A percentile compares a stretch with the other conserved stretches of the same genome.
phyloP scores from a whole-genome alignment of 2,329 filamentous ascomycete species.

The Aspergillus sp. region DNA sequence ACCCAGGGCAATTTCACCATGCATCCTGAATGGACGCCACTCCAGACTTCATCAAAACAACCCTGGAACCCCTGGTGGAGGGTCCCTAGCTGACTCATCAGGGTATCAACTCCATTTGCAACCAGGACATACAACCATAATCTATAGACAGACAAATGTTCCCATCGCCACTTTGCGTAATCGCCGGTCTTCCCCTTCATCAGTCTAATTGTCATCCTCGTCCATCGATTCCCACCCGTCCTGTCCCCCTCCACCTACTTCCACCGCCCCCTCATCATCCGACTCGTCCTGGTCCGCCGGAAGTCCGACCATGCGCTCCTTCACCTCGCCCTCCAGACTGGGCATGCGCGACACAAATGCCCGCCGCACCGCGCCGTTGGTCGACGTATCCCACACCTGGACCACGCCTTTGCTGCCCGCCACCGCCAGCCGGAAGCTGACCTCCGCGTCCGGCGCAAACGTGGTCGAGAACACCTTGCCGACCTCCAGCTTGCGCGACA shows the following conservation, averaged over 20 bases:
- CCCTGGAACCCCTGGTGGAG: not conserved
- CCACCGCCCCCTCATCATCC: conserved; percentile 59
- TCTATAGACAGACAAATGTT: too few species aligned
- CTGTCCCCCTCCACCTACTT: conserved; percentile 43
- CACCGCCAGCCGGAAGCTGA: conserved; percentile 87
- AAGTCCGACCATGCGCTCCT: conserved; percentile 75
- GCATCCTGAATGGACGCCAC: not conserved
- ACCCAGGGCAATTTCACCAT: not conserved
- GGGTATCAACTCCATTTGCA: not conserved
- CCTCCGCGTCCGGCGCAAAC: conserved; percentile 86
- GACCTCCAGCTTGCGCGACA: conserved; percentile 86
- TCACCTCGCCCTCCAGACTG: conserved; percentile 58
- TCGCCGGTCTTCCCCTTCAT: too few species aligned
- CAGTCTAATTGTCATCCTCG: conserved; percentile 38
- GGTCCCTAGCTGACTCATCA: not conserved
- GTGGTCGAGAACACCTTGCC: conserved; percentile 89
- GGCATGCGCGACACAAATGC: conserved; percentile 75
- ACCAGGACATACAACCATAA: too few species aligned
- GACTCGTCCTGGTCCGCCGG: conserved; percentile 65
- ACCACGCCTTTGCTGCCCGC: conserved; percentile 91
- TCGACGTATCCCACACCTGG: conserved; percentile 95
- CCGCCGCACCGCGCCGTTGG: conserved; percentile 80
- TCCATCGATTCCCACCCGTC: conserved; percentile 57
- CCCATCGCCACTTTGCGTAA: too few species aligned
- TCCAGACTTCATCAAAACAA: not conserved